Base-by-base conservation (phyloP, 495 filamentous ascomycete species). In the Amphirosellinia nigrospora region DNA sequence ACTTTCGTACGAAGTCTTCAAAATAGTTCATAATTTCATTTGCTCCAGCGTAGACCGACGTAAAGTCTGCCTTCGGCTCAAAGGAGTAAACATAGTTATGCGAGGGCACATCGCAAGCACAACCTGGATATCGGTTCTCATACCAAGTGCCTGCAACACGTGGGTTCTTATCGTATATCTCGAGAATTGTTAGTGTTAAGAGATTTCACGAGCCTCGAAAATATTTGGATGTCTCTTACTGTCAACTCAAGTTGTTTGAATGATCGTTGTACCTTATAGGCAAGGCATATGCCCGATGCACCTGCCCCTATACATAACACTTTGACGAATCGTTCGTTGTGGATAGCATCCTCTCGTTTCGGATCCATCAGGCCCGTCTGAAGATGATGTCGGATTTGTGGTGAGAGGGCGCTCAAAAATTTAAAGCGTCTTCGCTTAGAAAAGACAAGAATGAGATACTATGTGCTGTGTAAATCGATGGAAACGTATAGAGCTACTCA, bases 21-120 rank as follows among this genome's bases (percentile, higher is more conserved):
- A 84, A 84, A 66, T 87, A 88, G 1, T 66, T 46, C 39, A 78
- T 77, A 16, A 88, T 87, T 58, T 88, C 83, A 10, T 56, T 71
- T 0, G 82, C 77, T 10, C 73, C 69, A 13, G 81, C 78, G 71
- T 86, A 87, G 52, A 84, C 83, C 0, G 75, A 75, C 3, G 79
- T 80, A 80, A 82, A 87, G 43, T 85, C 81, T 52, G 75, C 64
- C 64, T 87, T 88, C 0, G 81, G 82, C 65, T 86, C 84, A 59
- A 84, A 89, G 3, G 85, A 80, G 23, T 81, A 86, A 61, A 84
- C 82, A 62, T 88, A 87, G 10, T 82, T 80, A 74, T 45, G 76
- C n/a, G 55, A 74, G 59, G 65, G 70, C 4, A 74, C 70, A 65
- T 79, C 81, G 66, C 80, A 81, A 0, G 73, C 75, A 32, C 77